phyloP scores from a whole-genome alignment of 495 filamentous ascomycete species.

The Talaromyces wortmannii region DNA sequence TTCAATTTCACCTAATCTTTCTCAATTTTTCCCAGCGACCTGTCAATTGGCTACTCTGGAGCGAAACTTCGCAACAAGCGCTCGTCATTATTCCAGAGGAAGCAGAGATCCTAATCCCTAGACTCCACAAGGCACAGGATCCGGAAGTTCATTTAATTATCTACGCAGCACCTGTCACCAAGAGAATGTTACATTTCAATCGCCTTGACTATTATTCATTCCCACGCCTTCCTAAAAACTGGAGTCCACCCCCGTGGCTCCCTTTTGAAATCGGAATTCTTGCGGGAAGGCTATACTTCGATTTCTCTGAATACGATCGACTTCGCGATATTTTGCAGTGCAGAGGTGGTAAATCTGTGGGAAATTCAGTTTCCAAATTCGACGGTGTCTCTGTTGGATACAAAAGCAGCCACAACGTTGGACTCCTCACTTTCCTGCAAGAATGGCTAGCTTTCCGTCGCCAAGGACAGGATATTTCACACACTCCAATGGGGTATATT shows the following conservation, averaged over 20 bases:
- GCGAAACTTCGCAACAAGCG: constrained; percentile 20
- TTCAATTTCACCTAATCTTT: not conserved
- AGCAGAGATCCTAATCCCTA: constrained; percentile 38
- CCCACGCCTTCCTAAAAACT: constrained; percentile 29
- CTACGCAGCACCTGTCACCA: constrained; percentile 47
- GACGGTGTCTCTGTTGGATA: not conserved
- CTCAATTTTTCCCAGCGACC: constrained; percentile 21
- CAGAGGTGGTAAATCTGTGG: too few species aligned
- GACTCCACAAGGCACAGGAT: constrained; percentile 15
- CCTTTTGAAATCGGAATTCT: constrained; percentile 48
- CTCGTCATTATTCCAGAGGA: constrained; percentile 51
- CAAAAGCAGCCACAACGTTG: not conserved
- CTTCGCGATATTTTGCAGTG: constrained; percentile 4
- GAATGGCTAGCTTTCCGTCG: constrained; percentile 46
- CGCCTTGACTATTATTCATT: constrained; percentile 36
- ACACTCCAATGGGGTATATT: constrained; percentile 52
- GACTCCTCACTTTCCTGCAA: constrained; percentile 25
- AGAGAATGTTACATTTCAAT: constrained; percentile 47
- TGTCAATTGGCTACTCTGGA: constrained; percentile 45
- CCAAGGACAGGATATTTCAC: constrained; percentile 42
- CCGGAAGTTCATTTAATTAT: constrained; percentile 30
- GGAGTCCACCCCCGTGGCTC: constrained; percentile 35
- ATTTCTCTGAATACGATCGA: constrained; percentile 28
- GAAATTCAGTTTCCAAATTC: too few species aligned
- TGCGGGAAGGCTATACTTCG: constrained; percentile 48